Evolutionary conservation across 179 eudicot genomes (phyloP).

Genomic region (Sideroxylon spinosum): DNA sequence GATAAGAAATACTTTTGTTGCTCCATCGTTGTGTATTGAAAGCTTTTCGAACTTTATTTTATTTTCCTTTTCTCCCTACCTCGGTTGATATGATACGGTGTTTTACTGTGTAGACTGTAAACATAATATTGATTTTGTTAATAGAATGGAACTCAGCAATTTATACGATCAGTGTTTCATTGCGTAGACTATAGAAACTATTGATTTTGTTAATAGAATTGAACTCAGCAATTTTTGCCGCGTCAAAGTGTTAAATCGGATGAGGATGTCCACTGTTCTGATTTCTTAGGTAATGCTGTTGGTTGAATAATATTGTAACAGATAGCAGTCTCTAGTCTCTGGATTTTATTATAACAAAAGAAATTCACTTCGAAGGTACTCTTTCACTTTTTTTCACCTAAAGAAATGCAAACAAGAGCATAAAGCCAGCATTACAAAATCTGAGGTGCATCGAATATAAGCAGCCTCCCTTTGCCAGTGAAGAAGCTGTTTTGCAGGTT

Average conservation of each 20-base stretch:
- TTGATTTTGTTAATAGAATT: constrained; percentile 13
- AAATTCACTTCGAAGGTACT: background rate
- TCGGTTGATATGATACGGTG: background rate
- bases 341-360: background rate
- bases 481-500: too few species aligned
- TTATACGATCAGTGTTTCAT: constrained; percentile 12
- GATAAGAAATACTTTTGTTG: constrained; percentile 4
- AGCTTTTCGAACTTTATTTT: constrained; percentile 3
- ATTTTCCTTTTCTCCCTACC: background rate
- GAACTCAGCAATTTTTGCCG: constrained; percentile 10
- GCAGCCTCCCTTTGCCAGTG: too few species aligned
- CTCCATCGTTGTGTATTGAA: constrained; percentile 13
- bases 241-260: background rate
- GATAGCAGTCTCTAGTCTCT: background rate
- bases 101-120: constrained; percentile 20
- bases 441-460: too few species aligned
- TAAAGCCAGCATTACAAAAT: too few species aligned
- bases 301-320: background rate
- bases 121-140: constrained; percentile 14
- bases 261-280: background rate
- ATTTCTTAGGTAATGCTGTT: background rate
- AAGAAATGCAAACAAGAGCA: too few species aligned
- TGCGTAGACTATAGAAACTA: constrained; percentile 3
- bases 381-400: background rate
- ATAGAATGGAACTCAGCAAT: constrained; percentile 1